Percentiles rank a stretch among this genome's conserved stretches.
Evolutionary conservation across 2,329 filamentous ascomycete genomes (phyloP).

Genomic region (Setomelanomma holmii): DNA sequence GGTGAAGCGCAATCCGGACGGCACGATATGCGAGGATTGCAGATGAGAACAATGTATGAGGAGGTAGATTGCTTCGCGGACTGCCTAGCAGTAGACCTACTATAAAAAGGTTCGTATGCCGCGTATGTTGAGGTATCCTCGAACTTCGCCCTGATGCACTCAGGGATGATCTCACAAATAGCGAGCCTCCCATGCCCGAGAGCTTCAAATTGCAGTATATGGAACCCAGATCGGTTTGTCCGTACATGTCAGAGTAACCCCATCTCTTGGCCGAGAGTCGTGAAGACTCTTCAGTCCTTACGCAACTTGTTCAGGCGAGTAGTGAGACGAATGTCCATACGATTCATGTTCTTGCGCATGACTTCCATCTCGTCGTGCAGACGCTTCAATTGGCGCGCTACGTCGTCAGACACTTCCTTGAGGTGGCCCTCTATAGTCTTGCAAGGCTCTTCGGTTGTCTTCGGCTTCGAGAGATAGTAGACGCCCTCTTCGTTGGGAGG

Average conservation of each 20-base stretch:
- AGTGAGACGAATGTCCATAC: constrained; percentile 26
- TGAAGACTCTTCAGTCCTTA: neutral
- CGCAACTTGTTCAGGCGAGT: constrained; percentile 18
- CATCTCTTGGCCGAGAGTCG: no score
- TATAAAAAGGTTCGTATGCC: no score
- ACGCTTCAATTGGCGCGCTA: constrained; percentile 10
- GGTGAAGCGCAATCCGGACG: constrained; percentile 44
- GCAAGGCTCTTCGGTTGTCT: neutral
- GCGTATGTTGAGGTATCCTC: no score
- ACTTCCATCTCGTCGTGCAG: constrained; percentile 16
- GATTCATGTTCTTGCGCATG: constrained; percentile 24
- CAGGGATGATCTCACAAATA: no score
- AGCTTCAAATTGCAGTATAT: no score
- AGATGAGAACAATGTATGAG: constrained; percentile 16
- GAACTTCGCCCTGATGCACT: no score
- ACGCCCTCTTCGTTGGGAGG: constrained; percentile 28
- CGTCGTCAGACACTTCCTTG: neutral
- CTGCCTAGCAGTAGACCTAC: neutral
- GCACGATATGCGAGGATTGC: constrained; percentile 48
- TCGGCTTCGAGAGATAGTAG: constrained; percentile 13
- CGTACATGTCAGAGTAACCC: no score
- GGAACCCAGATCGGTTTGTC: neutral
- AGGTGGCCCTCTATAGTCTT: neutral
- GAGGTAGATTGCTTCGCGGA: neutral
- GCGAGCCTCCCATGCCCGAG: no score